phyloP scores from a whole-genome alignment of 257 asterid genomes.

The Primulina huaijiensis region DNA sequence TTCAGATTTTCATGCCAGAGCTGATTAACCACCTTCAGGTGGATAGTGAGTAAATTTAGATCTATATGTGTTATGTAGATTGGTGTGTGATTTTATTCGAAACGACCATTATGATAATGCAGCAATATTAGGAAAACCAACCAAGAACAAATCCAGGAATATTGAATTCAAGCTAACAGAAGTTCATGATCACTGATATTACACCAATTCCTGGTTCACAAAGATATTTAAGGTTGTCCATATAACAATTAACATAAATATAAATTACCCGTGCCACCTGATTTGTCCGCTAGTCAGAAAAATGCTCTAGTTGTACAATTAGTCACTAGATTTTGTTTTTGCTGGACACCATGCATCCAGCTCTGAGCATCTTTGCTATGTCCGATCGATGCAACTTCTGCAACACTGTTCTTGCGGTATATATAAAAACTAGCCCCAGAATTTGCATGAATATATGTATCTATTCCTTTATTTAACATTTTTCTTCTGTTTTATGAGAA shows the following conservation, averaged over 20 bases:
- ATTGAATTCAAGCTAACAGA: neutral
- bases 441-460: neutral
- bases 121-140: too few species aligned
- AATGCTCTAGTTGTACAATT: slow-evolving; percentile 9
- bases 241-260: too few species aligned
- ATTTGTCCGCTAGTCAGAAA: slow-evolving; percentile 22
- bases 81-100: too few species aligned
- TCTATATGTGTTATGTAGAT: too few species aligned
- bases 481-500: neutral
- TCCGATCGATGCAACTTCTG: slow-evolving; percentile 92
- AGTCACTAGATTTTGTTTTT: slow-evolving; percentile 16
- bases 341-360: neutral
- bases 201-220: neutral
- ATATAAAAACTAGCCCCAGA: neutral
- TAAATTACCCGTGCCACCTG: neutral
- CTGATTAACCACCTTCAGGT: slow-evolving; percentile 65
- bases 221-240: too few species aligned
- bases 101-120: neutral
- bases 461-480: neutral
- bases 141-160: too few species aligned
- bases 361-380: slow-evolving; percentile 76
- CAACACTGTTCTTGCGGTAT: slow-evolving; percentile 95
- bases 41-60: slow-evolving; percentile 76
- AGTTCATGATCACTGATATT: neutral
- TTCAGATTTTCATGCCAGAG: slow-evolving; percentile 86